A percentile compares a stretch with the other conserved stretches of the same genome.
phyloP scores from a whole-genome alignment of 2,329 filamentous ascomycete species.

The Alternaria gansuensis region DNA sequence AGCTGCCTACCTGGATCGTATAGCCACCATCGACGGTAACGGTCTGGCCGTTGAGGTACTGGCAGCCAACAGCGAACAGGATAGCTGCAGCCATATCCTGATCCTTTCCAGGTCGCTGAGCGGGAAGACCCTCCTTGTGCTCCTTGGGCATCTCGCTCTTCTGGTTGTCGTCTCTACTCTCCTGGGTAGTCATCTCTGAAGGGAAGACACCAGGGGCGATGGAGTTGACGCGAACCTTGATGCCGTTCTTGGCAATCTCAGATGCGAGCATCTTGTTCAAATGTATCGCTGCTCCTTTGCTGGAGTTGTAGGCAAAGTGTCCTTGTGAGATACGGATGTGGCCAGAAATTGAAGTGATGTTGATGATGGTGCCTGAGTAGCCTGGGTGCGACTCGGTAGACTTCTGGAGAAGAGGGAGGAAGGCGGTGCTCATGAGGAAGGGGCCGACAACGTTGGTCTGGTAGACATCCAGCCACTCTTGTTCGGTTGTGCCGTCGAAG shows the following conservation, averaged over 20 bases:
- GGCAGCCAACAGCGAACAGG: conserved; percentile 62
- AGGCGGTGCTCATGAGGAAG: conserved; percentile 59
- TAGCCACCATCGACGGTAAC: conserved; percentile 66
- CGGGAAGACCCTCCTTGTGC: conserved; percentile 61
- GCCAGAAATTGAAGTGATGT: conserved; percentile 58
- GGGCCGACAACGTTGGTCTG: conserved; percentile 59
- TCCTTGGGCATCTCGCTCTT: conserved; percentile 65
- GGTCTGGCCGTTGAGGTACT: conserved; percentile 61
- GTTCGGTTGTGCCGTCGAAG: conserved; percentile 56
- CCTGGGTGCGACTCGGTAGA: conserved; percentile 54
- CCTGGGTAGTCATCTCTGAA: conserved; percentile 65
- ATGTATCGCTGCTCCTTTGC: conserved; percentile 63
- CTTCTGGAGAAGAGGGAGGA: conserved; percentile 58
- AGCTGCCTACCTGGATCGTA: conserved; percentile 48
- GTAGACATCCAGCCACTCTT: conserved; percentile 59
- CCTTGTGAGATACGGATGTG: conserved; percentile 58
- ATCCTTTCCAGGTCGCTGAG: conserved; percentile 64
- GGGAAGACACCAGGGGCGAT: conserved; percentile 68
- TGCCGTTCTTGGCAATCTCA: conserved; percentile 60
- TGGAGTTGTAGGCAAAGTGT: conserved; percentile 60
- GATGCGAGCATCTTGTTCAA: conserved; percentile 64
- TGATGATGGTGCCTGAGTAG: conserved; percentile 58
- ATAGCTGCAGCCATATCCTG: conserved; percentile 67
- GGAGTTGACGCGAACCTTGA: conserved; percentile 66
- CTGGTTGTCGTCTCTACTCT: conserved; percentile 60